Conservation (phyloP, 2,329 filamentous ascomycete genomes). For the Nakataea oryzae region DNA sequence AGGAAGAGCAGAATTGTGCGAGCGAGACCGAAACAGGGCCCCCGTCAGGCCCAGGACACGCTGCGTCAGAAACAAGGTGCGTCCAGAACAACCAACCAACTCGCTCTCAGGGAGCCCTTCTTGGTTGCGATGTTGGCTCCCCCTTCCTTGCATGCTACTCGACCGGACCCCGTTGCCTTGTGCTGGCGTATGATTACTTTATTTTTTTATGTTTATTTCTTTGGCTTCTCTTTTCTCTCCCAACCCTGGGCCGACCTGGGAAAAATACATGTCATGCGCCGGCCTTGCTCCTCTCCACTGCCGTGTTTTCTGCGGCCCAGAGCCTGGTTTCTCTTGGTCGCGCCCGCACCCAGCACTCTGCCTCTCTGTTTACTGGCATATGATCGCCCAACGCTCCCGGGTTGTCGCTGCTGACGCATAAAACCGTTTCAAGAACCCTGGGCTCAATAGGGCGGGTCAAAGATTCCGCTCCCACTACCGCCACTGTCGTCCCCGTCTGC, state of each 20-base stretch:
- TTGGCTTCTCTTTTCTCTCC: not conserved
- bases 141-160: not conserved
- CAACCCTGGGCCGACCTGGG: not conserved
- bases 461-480: too few species aligned
- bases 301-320: not conserved
- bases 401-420: conserved; percentile 11
- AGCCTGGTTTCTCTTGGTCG: not conserved
- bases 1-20: not conserved
- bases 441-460: conserved; percentile 4
- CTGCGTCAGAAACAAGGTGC: not conserved
- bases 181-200: too few species aligned
- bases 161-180: not conserved
- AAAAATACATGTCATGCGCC: not conserved
- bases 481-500: not conserved
- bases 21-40: not conserved
- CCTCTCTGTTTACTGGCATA: not conserved
- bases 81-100: not conserved
- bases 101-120: not conserved
- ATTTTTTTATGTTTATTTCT: not conserved
- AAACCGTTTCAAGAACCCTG: conserved; percentile 15
- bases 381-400: not conserved
- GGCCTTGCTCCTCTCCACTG: not conserved
- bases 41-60: not conserved
- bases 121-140: not conserved
- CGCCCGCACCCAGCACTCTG: not conserved